These are phyloP conservation scores for Hortiboletus rubellus DNA, from an alignment of 1,284 basidiomycete species.

Conservation along the genomic window DNA sequence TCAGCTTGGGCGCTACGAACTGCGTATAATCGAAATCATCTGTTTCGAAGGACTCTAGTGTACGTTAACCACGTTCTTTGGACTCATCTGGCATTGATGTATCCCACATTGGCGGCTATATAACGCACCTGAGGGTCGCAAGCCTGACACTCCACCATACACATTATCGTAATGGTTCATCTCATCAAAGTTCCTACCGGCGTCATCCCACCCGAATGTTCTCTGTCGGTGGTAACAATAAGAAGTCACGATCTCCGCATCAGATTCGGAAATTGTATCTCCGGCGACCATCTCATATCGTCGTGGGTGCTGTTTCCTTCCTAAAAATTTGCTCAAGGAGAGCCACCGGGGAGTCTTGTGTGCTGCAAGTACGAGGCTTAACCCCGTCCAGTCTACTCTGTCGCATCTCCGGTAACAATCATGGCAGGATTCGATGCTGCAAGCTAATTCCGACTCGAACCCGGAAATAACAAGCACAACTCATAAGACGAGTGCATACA, in stretches of 20 bases:
- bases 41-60: background rate
- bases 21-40: background rate
- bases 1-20: background rate
- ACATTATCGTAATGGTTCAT: background rate
- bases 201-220: constrained; percentile 7
- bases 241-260: constrained; percentile 1
- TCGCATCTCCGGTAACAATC: background rate
- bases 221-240: background rate
- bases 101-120: background rate
- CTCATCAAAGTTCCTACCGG: constrained; percentile 7
- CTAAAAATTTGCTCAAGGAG: background rate
- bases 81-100: background rate
- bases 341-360: background rate
- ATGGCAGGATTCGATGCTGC: background rate
- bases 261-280: constrained; percentile 10
- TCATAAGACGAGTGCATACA: background rate
- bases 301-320: background rate
- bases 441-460: background rate
- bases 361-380: background rate
- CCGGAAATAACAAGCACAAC: background rate
- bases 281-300: constrained; percentile 5
- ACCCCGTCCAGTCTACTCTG: background rate
- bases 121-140: background rate
- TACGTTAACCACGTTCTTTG: background rate
- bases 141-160: background rate